Percentiles rank a stretch among this genome's conserved stretches.
Evolutionary conservation across 1,284 basidiomycete species (phyloP).

Genomic region (Acaromyces ingoldii): DNA sequence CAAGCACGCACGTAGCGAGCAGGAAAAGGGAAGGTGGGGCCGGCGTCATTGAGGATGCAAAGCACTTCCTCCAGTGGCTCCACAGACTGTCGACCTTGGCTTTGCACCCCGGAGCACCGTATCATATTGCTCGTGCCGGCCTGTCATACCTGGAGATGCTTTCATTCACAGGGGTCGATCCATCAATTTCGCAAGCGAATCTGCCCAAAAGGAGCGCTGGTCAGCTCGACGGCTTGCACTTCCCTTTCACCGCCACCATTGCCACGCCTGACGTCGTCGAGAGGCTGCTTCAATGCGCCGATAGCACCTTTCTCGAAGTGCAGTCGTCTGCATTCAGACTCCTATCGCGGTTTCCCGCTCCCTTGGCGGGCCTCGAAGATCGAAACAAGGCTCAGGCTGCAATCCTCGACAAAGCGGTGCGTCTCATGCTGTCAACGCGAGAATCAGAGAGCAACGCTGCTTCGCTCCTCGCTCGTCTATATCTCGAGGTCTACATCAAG

Average conservation of each 20-base stretch:
- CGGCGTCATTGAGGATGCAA: conserved; percentile 16
- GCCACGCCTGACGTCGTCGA: conserved; percentile 24
- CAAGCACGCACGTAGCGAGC: too few species aligned
- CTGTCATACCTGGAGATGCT: conserved; percentile 37
- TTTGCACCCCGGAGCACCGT: conserved; percentile 43
- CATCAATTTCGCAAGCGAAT: neutral
- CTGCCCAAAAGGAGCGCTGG: neutral
- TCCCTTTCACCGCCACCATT: conserved; percentile 20
- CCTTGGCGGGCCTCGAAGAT: conserved; percentile 22
- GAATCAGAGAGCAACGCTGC: conserved; percentile 36
- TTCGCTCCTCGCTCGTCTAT: conserved; percentile 31
- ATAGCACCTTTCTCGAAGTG: conserved; percentile 40
- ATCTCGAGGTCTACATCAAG: conserved; percentile 28
- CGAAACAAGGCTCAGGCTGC: conserved; percentile 12
- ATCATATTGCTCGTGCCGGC: conserved; percentile 30
- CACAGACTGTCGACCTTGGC: conserved; percentile 17
- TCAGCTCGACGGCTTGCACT: conserved; percentile 6
- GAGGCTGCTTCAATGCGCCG: conserved; percentile 29
- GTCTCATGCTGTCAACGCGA: conserved; percentile 29
- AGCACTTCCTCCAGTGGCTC: conserved; percentile 24
- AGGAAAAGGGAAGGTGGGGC: too few species aligned
- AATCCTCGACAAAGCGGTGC: conserved; percentile 21
- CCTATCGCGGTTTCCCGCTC: conserved; percentile 30
- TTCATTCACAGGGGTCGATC: conserved; percentile 27
- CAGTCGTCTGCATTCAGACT: conserved; percentile 27